Evolutionary conservation across 257 asterid species (phyloP).

Genomic region (Solanum boliviense): DNA sequence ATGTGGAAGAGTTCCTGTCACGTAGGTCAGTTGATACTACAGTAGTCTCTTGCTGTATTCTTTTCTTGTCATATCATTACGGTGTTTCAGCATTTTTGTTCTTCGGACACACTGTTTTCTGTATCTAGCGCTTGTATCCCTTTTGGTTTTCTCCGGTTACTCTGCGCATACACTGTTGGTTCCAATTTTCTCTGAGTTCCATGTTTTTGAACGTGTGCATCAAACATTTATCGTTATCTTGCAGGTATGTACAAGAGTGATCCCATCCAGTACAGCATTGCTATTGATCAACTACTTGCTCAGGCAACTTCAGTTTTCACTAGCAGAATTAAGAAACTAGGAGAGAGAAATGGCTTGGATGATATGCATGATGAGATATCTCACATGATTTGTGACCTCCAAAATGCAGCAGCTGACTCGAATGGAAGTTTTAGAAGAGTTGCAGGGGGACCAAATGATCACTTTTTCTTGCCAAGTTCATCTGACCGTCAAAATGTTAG

Average conservation of each 20-base stretch:
- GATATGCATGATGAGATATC: conserved; percentile 43
- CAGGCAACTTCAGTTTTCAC: conserved; percentile 47
- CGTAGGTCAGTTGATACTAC: conserved; percentile 33
- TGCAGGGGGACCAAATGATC: conserved; percentile 67
- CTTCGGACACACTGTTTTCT: background rate
- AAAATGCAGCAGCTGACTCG: conserved; percentile 78
- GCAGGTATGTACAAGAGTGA: conserved; percentile 47
- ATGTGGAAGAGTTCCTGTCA: conserved; percentile 30
- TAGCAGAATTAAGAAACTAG: conserved; percentile 43
- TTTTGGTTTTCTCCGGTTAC: background rate
- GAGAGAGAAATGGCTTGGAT: conserved; percentile 42
- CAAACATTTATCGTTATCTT: background rate
- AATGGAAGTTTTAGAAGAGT: conserved; percentile 75
- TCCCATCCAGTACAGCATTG: conserved; percentile 37
- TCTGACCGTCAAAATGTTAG: conserved; percentile 28
- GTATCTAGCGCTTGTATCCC: background rate
- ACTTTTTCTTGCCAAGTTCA: conserved; percentile 74
- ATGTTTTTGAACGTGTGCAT: background rate
- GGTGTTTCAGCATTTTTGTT: background rate
- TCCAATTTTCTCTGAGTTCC: background rate
- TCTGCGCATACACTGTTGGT: background rate
- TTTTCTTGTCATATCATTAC: background rate
- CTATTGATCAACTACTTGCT: conserved; percentile 51
- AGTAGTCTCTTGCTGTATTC: background rate
- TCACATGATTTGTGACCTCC: conserved; percentile 75